phyloP scores from a whole-genome alignment of 2,329 filamentous ascomycete genomes.

The Parastagonospora avenae region DNA sequence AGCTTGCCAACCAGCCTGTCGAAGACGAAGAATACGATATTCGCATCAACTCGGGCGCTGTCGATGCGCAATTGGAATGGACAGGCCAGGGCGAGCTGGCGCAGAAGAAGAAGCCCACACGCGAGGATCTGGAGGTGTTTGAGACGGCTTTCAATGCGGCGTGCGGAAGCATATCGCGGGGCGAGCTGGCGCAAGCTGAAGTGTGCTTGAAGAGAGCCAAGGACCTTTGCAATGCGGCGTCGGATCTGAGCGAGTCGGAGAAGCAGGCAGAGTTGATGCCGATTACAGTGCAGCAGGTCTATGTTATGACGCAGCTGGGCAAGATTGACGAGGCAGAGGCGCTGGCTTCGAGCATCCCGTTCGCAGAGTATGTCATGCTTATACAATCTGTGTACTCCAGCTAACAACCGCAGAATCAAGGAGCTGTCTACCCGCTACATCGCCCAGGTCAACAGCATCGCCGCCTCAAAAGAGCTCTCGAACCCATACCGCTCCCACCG shows the following conservation, averaged over 20 bases:
- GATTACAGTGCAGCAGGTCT: conserved; percentile 77
- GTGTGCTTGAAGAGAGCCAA: conserved; percentile 72
- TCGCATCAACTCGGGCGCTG: conserved; percentile 75
- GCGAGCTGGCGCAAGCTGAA: conserved; percentile 67
- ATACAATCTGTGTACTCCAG: neutral
- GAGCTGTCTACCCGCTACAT: conserved; percentile 71
- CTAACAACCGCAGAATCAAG: conserved; percentile 58
- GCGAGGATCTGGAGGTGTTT: conserved; percentile 73
- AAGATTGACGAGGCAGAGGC: conserved; percentile 68
- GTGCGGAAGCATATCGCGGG: conserved; percentile 72
- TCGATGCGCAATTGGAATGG: conserved; percentile 76
- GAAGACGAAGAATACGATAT: conserved; percentile 74
- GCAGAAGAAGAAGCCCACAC: conserved; percentile 60
- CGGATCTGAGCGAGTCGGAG: conserved; percentile 75
- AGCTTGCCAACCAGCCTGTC: conserved; percentile 57
- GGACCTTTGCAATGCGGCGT: conserved; percentile 72
- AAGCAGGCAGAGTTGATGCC: conserved; percentile 75
- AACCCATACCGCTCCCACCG: conserved; percentile 75
- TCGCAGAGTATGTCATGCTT: conserved; percentile 59
- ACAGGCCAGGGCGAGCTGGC: conserved; percentile 60
- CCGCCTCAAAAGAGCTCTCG: conserved; percentile 51
- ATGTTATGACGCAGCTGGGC: conserved; percentile 70
- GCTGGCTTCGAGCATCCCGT: conserved; percentile 66
- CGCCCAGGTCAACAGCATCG: conserved; percentile 68
- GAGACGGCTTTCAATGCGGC: conserved; percentile 83